Percentiles rank a stretch among this genome's conserved stretches.
Conservation (phyloP, 2,329 filamentous ascomycete genomes). For the Talaromyces rugulosus region DNA sequence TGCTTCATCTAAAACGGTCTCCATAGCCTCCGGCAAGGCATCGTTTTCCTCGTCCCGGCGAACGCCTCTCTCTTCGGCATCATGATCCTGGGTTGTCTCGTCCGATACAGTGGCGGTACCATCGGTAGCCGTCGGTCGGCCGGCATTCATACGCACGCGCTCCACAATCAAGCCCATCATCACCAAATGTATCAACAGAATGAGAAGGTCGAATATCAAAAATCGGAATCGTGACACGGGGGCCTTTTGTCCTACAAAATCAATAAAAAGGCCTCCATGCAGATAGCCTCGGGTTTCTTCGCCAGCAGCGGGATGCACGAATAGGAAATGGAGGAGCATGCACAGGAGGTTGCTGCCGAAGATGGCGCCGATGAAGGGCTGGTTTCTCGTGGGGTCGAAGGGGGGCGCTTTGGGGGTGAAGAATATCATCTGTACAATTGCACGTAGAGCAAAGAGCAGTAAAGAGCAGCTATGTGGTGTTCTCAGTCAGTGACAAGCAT, state of each 20-base stretch:
- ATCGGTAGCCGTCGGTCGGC: conserved; percentile 12
- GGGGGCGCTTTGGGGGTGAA: conserved; percentile 56
- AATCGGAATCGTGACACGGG: conserved; percentile 53
- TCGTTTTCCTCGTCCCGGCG: conserved; percentile 30
- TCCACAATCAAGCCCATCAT: conserved; percentile 54
- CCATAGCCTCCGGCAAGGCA: neutral
- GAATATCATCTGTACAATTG: conserved; percentile 53
- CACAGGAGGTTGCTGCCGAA: conserved; percentile 53
- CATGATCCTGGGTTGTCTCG: conserved; percentile 48
- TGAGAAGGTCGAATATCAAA: conserved; percentile 49
- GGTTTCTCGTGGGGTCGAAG: conserved; percentile 47
- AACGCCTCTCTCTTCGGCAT: conserved; percentile 57
- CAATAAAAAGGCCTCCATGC: conserved; percentile 60
- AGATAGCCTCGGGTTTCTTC: conserved; percentile 53
- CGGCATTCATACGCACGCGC: conserved; percentile 43
- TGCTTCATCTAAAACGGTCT: conserved; percentile 14
- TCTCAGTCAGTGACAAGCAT: neutral
- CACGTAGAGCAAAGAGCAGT: conserved; percentile 52
- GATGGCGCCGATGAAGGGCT: conserved; percentile 52
- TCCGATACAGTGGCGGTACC: conserved; percentile 19
- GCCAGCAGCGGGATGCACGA: conserved; percentile 48
- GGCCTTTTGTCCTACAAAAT: conserved; percentile 60
- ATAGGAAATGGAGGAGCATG: conserved; percentile 54
- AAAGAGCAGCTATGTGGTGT: conserved; percentile 51
- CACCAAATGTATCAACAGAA: conserved; percentile 53